Base-by-base conservation (phyloP, 73 alveolate species). In the Paramecium sonneborni region DNA sequence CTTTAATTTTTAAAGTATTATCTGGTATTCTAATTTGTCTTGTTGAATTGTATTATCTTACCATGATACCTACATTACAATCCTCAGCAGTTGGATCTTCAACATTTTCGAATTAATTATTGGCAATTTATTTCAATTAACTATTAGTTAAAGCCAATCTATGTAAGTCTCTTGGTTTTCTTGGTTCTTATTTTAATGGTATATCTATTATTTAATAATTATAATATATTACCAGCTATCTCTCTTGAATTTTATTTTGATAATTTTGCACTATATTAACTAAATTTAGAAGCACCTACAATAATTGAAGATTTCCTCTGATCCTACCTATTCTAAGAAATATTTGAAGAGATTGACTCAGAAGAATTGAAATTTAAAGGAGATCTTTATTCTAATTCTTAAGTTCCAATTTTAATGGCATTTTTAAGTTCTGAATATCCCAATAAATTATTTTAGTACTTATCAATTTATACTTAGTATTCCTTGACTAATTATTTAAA, bases 321-420 rank as follows among this genome's bases (percentile, higher is more conserved):
- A 62, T 62, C 84, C 20, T 79, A 28, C 41, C 72, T 79, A 34
- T 32, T 38, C 41, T 37, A 23, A 38, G 90, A 79, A 21, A 79
- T 34, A 44, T 79, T 79, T 39, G 90, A 39, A 24, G 90, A 79
- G 21, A 79, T 79, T n/a, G 69, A 43, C 9, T 79, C 90, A 21
- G 55, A 23, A 14, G 90, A 79, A 79, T 43, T 79, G 8, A 30
- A 32, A 57, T 37, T 43, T 23, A 79, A 2, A n/a, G 90, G 90
- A 20, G 74, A 39, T 43, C 90, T 38, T 21, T 39, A 24, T 44
- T 79, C 69, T 15, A 79, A 8, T 1, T 72, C 86, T 38, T 30
- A 30, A 1, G 90, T 30, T 6, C 90, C 90, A 5, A 24, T 35
- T 18, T 72, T 72, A 12, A 37, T 20, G 6, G 86, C 86, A 35